Base-by-base conservation (phyloP, 805 yeast genomes). In the Candida taoyuanica region DNA sequence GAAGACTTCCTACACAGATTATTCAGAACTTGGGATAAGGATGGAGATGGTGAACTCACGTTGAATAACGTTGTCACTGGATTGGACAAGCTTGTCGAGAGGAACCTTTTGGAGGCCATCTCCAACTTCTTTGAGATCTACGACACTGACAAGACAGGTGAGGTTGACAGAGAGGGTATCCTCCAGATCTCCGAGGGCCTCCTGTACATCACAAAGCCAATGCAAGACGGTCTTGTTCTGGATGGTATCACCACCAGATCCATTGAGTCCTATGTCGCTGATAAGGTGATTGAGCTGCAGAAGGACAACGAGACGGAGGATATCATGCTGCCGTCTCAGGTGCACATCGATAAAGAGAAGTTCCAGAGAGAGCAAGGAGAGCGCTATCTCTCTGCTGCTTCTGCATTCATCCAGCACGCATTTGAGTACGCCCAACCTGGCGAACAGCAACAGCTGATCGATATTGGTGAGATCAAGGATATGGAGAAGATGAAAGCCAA, bases 371-470 rank as follows among this genome's bases (percentile, higher is more conserved):
- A 72, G 48, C 93, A 84, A 58, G 63, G 78, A n/a, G 88, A 81
- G 51, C 64, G 96, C 44, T 91, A 88, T 53, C 67, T 93, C 19
- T 74, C 86, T 2, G 91, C 96, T 0, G 93, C 95, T 4, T 83
- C 95, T 44, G 78, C 74, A 15, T 93, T 91, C 51, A 75, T 91
- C 31, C 86, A 85, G 58, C 67, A 95, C 43, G 87, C 95, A 0
- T 88, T 88, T 56, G 95, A 88, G 54, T 87, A 88, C 59, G 95
- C 96, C 0, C 84, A 77, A 47, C 85, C 93, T 2, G 73, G 69
- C 23, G 80, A 72, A 33, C 65, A 70, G 15, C 65, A 68, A 2
- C 56, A 63, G 28, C 46, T 73, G 30, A 65, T 73, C 27, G 73
- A 74, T 33, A 51, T 74, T 13, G 69, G 60, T 31, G 65, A 60